Evolutionary conservation across 495 filamentous ascomycete species (phyloP).

Genomic region (Hyaloscypha finlandica): DNA sequence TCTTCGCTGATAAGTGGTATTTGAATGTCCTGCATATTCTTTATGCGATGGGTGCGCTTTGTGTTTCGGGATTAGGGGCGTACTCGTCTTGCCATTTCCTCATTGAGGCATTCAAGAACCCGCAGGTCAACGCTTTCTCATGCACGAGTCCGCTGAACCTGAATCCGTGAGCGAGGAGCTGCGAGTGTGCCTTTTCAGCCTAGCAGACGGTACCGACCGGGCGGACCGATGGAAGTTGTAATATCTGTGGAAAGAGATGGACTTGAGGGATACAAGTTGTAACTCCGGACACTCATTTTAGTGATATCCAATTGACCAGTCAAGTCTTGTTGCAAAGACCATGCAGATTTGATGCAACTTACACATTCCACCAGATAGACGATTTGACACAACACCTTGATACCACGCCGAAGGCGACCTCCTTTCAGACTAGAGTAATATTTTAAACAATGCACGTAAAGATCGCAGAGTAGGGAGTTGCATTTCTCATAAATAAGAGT

Average conservation of each 20-base stretch:
- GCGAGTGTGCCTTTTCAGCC: background rate
- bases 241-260: background rate
- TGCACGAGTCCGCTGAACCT: background rate
- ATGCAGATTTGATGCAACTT: too few species aligned
- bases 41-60: constrained; percentile 2
- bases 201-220: background rate
- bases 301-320: background rate
- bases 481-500: too few species aligned
- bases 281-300: background rate
- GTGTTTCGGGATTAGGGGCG: background rate
- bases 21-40: constrained; percentile 4
- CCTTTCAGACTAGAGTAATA: too few species aligned
- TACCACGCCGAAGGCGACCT: too few species aligned
- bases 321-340: too few species aligned
- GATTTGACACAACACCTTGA: too few species aligned
- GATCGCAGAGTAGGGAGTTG: too few species aligned
- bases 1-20: constrained; percentile 15
- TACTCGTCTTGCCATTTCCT: background rate
- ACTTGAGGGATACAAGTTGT: background rate
- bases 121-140: constrained; percentile 1
- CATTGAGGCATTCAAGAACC: background rate
- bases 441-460: too few species aligned
- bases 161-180: background rate
- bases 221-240: background rate
- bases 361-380: too few species aligned